Conservation (phyloP, 257 asterid genomes). For the Nicotiana undulata region DNA sequence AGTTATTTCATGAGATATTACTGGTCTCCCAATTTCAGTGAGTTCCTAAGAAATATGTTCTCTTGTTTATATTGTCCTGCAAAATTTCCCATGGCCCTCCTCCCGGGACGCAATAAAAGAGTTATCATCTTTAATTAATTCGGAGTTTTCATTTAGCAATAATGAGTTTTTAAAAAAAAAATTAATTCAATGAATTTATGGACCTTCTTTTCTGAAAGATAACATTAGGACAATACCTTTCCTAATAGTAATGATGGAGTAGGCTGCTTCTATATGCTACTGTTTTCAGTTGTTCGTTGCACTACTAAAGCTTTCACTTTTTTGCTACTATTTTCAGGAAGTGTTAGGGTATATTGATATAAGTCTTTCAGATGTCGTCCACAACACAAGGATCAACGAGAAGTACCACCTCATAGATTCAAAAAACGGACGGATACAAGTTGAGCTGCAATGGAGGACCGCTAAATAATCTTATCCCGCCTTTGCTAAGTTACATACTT, state of each 20-base stretch:
- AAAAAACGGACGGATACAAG: conserved; percentile 47
- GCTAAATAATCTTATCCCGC: background rate
- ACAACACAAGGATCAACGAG: conserved; percentile 55
- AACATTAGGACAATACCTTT: background rate
- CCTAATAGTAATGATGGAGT: background rate
- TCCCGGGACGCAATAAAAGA: no score
- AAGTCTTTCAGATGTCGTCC: conserved; percentile 43
- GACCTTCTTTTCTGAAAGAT: background rate
- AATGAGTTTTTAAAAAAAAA: no score
- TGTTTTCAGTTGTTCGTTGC: background rate
- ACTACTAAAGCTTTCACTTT: background rate
- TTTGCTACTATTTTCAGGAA: conserved; percentile 24
- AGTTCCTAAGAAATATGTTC: no score
- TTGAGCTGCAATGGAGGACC: conserved; percentile 61
- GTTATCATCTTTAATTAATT: no score
- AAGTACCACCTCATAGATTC: conserved; percentile 53
- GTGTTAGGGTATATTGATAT: conserved; percentile 45
- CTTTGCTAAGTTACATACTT: background rate
- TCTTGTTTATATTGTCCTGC: no score
- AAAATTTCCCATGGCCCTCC: no score
- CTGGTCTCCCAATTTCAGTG: background rate
- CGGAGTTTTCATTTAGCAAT: background rate
- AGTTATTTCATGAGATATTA: no score
- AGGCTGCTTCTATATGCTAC: background rate
- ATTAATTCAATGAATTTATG: background rate